A percentile compares a stretch with the other conserved stretches of the same genome.
Evolutionary conservation across 495 filamentous ascomycete genomes (phyloP).

Genomic region (Hyaloscypha finlandica): DNA sequence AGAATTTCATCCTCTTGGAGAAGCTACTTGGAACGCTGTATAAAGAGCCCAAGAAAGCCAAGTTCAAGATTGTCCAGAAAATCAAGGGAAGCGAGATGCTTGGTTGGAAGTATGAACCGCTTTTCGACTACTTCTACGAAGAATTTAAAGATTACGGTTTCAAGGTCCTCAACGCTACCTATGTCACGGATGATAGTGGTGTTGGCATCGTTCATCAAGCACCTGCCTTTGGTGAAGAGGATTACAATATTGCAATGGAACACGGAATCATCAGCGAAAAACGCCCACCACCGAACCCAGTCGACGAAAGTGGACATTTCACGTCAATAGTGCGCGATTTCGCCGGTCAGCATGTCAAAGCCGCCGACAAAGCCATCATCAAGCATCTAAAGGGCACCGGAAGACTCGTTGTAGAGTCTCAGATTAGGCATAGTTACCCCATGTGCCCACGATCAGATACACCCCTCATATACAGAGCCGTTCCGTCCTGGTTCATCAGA

Average conservation of each 20-base stretch:
- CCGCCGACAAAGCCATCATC: conserved; percentile 92
- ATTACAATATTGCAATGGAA: conserved; percentile 84
- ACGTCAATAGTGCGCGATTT: conserved; percentile 83
- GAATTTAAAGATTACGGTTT: conserved; percentile 90
- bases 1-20: conserved; percentile 87
- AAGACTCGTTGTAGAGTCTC: conserved; percentile 82
- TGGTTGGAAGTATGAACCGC: conserved; percentile 89
- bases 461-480: conserved; percentile 90
- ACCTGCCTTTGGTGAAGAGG: conserved; percentile 94
- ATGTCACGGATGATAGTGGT: conserved; percentile 92
- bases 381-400: conserved; percentile 82
- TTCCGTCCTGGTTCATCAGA: conserved; percentile 95
- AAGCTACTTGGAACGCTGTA: conserved; percentile 83
- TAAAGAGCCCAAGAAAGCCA: conserved; percentile 97
- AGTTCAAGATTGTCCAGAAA: conserved; percentile 83
- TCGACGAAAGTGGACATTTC: conserved; percentile 80
- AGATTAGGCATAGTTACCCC: conserved; percentile 92
- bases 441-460: conserved; percentile 97
- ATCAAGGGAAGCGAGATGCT: conserved; percentile 85
- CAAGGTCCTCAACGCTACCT: conserved; percentile 80
- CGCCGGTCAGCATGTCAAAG: conserved; percentile 87
- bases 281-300: conserved; percentile 84
- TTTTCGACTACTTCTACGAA: conserved; percentile 92
- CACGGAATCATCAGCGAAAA: conserved; percentile 75
- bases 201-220: conserved; percentile 95